A percentile compares a stretch with the other conserved stretches of the same genome.
phyloP scores from a whole-genome alignment of 108 stramenopile species.

The Mediolabrus comicus region DNA sequence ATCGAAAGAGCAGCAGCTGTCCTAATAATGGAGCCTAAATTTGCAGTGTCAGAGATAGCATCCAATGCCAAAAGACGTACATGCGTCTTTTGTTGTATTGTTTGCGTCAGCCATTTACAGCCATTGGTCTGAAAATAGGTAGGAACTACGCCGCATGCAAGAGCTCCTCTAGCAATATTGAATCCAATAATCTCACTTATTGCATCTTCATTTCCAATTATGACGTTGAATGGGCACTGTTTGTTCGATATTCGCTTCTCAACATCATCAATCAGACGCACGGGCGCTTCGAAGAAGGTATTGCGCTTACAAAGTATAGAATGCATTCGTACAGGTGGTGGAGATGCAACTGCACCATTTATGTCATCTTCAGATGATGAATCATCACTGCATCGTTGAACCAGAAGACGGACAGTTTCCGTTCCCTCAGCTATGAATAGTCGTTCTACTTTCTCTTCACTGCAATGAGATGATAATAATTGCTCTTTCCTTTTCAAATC shows the following conservation, averaged over 20 bases:
- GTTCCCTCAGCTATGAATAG: conserved; percentile 77
- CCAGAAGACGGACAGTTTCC: conserved; percentile 67
- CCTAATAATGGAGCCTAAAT: conserved; percentile 78
- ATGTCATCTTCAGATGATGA: neutral
- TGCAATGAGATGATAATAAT: neutral
- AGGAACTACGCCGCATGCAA: conserved; percentile 73
- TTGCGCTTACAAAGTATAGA: conserved; percentile 68
- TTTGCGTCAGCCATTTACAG: conserved; percentile 51
- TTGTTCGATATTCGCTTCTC: conserved; percentile 12
- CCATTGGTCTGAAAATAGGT: conserved; percentile 20
- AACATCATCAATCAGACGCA: conserved; percentile 36
- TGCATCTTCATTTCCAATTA: conserved; percentile 54
- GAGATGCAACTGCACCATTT: neutral
- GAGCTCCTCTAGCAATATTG: conserved; percentile 61
- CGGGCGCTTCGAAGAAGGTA: conserved; percentile 48
- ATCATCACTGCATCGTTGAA: conserved; percentile 49
- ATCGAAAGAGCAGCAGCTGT: conserved; percentile 71
- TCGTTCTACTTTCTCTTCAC: conserved; percentile 15
- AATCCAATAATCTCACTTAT: conserved; percentile 66
- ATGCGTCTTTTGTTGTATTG: conserved; percentile 16
- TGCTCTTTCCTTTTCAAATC: conserved; percentile 37
- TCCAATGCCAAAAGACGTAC: conserved; percentile 68
- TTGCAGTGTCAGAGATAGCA: conserved; percentile 73
- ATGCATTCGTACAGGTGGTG: conserved; percentile 39
- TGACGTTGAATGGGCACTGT: conserved; percentile 52